Evolutionary conservation across 768 basidiomycete species (phyloP).

Genomic region (Rubroboletus satanas): DNA sequence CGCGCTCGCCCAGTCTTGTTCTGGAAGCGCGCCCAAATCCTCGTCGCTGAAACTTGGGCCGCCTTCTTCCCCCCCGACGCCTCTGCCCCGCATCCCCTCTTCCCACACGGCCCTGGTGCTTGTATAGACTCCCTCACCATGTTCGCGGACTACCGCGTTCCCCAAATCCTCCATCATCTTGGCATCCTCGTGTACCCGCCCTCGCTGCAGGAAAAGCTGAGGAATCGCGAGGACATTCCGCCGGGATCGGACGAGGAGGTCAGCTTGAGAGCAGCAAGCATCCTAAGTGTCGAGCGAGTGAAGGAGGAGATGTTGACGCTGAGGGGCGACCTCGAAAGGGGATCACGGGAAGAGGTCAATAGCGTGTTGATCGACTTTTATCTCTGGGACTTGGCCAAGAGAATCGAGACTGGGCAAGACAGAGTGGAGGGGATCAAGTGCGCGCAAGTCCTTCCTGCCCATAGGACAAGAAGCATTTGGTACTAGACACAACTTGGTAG

Average conservation of each 20-base stretch:
- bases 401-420: conserved; percentile 60
- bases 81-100: conserved; percentile 60
- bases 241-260: conserved; percentile 68
- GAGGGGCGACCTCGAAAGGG: conserved; percentile 27
- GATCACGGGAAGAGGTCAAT: conserved; percentile 37
- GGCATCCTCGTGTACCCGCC: conserved; percentile 70
- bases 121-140: conserved; percentile 75
- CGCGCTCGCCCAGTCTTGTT: conserved; percentile 52
- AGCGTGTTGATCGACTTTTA: conserved; percentile 90
- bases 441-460: conserved; percentile 59
- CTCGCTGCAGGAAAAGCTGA: conserved; percentile 50
- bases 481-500: conserved; percentile 45
- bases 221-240: conserved; percentile 40
- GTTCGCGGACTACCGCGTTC: conserved; percentile 93
- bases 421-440: conserved; percentile 56
- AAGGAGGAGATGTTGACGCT: conserved; percentile 50
- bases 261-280: conserved; percentile 74
- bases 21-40: conserved; percentile 90
- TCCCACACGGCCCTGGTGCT: conserved; percentile 54
- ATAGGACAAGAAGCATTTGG: conserved; percentile 83
- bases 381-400: conserved; percentile 84
- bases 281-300: conserved; percentile 74
- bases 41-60: conserved; percentile 90
- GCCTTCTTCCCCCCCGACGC: conserved; percentile 69
- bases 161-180: conserved; percentile 85